Conservation (phyloP, 768 basidiomycete genomes). For the Lactifluus subvellereus region DNA sequence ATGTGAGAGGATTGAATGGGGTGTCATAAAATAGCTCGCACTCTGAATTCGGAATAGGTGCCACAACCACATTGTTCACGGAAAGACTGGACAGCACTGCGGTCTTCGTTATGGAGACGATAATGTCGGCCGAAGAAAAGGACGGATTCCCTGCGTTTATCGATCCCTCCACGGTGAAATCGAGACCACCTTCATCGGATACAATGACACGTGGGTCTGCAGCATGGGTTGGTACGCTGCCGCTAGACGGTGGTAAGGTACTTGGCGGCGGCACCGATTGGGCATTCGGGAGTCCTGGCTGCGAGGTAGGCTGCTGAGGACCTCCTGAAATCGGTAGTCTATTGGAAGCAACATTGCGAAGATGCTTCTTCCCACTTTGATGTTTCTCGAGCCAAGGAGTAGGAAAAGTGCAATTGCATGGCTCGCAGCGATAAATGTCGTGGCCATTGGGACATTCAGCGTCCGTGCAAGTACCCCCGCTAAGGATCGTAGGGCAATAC, state of each 20-base stretch:
- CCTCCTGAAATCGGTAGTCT: no score
- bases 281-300: no score
- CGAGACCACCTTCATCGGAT: constrained; percentile 8
- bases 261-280: background rate
- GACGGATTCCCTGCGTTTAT: background rate
- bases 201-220: constrained; percentile 4
- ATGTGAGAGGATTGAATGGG: background rate
- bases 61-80: background rate
- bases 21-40: background rate
- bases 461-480: constrained; percentile 22
- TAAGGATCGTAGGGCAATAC: constrained; percentile 5
- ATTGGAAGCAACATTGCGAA: background rate
- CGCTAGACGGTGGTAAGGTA: background rate
- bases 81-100: background rate
- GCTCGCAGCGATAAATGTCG: constrained; percentile 25
- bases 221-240: background rate
- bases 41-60: background rate
- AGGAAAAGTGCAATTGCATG: constrained; percentile 21
- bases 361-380: background rate
- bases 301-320: background rate
- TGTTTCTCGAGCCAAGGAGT: background rate
- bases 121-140: background rate
- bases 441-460: constrained; percentile 23
- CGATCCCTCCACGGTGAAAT: background rate
- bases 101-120: constrained; percentile 1